Base-by-base conservation (phyloP, 2,329 filamentous ascomycete species). In the Stylonectria norvegica region DNA sequence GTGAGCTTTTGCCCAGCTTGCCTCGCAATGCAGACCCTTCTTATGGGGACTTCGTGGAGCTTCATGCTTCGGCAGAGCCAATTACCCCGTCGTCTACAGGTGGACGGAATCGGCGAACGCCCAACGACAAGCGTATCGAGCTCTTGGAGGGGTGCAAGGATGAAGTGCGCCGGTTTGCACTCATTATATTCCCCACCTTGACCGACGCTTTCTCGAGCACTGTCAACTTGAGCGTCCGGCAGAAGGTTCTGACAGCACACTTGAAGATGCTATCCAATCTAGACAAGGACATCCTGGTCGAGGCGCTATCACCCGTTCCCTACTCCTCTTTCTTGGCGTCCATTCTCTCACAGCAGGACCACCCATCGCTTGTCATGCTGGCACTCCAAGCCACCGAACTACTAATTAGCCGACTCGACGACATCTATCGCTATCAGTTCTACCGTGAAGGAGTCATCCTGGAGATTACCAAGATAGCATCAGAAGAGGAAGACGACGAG, bases 171-270 rank as follows among this genome's bases (percentile, higher is more conserved):
- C 85, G 91, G 27, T 98, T 98, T 61, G 88, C 90, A 1, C 78
- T 95, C 50, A 93, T 98, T 43, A 74, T 98, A 9, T 85, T 98
- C 49, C 93, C 93, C 1, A 98, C 93, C 3, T 71, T 98, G 47
- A 97, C 93, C 20, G 90, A 98, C 62, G 91, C 90, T 1, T 98
- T 95, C 60, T 96, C 93, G 9, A 97, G 93, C 64, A 98, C 93
- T 1, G 91, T 98, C 49, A 98, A 98, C 59, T 70, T 97, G 12
- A 89, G 81, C 41, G 93, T 98, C 28, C 85, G 94, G 16, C 89
- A 97, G 60, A 96, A 95, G 66, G 93, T 98, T 3, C 75, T 98
- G 22, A 88, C 82, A 15, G 93, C 91, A n/a, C 93, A 98, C 58
- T 71, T 97, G 31, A 97, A 97, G 69, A 97, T 98, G 89, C 76